Evolutionary conservation across 2,329 filamentous ascomycete genomes (phyloP).

Genomic region (Macrophomina phaseolina): DNA sequence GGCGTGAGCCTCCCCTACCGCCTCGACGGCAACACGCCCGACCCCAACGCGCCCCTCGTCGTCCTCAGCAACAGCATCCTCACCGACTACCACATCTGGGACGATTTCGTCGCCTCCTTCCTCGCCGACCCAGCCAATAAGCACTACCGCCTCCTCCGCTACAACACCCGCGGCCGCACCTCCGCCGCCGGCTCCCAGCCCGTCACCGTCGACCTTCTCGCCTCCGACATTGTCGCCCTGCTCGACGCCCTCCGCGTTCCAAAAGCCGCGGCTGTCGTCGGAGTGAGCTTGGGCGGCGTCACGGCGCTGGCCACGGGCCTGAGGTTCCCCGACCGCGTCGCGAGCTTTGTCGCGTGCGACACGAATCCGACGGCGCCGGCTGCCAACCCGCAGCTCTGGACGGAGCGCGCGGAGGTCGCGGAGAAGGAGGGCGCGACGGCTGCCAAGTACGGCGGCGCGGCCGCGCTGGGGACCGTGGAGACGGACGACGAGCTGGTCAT

Average conservation of each 20-base stretch:
- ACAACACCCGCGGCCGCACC: slow-evolving; percentile 75
- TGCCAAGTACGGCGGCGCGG: slow-evolving; percentile 36
- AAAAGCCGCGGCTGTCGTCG: slow-evolving; percentile 70
- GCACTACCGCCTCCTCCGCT: slow-evolving; percentile 75
- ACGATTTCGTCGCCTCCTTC: slow-evolving; percentile 70
- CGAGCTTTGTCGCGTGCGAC: slow-evolving; percentile 74
- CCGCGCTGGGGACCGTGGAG: background rate
- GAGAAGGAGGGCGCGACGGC: slow-evolving; percentile 57
- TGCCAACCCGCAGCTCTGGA: slow-evolving; percentile 80
- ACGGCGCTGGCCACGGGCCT: slow-evolving; percentile 77
- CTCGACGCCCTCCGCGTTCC: slow-evolving; percentile 73
- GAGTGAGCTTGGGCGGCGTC: slow-evolving; percentile 81
- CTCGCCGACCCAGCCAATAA: slow-evolving; percentile 60
- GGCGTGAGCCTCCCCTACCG: slow-evolving; percentile 73
- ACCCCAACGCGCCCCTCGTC: slow-evolving; percentile 71
- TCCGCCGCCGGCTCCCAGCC: slow-evolving; percentile 47
- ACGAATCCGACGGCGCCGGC: slow-evolving; percentile 76
- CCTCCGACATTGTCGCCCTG: slow-evolving; percentile 69
- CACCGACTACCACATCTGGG: slow-evolving; percentile 81
- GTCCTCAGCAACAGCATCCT: slow-evolving; percentile 83
- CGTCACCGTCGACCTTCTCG: slow-evolving; percentile 66
- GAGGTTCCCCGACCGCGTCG: slow-evolving; percentile 64
- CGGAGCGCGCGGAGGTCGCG: slow-evolving; percentile 72
- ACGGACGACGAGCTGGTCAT: slow-evolving; percentile 63
- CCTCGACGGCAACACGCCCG: slow-evolving; percentile 70